phyloP scores from a whole-genome alignment of 2,329 filamentous ascomycete genomes.

The Graphilbum ipis-grandicollis region DNA sequence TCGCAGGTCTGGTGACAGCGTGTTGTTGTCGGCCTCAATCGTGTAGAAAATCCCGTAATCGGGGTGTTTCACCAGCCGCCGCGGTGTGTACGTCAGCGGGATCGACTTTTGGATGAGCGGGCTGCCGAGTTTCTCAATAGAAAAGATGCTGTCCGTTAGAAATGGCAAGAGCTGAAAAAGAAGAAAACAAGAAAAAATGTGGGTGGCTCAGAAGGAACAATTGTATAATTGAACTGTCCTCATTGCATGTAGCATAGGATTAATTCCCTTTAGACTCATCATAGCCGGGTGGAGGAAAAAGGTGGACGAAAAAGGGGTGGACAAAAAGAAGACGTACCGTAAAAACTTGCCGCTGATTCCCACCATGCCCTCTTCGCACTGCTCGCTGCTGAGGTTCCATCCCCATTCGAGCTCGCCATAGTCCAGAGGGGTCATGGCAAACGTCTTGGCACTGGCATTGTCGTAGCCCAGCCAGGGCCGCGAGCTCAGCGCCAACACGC shows the following conservation, averaged over 20 bases:
- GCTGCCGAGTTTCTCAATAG: conserved; percentile 69
- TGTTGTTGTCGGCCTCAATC: conserved; percentile 85
- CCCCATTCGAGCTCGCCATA: conserved; percentile 82
- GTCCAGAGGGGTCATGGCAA: conserved; percentile 82
- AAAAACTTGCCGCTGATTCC: conserved; percentile 80
- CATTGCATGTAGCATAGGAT: conserved; percentile 39
- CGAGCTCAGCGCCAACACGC: conserved; percentile 78
- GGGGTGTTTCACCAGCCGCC: conserved; percentile 73
- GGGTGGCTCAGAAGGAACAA: conserved; percentile 86
- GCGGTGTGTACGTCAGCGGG: conserved; percentile 76
- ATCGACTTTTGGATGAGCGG: conserved; percentile 79
- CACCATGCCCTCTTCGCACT: conserved; percentile 86
- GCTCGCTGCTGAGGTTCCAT: conserved; percentile 92
- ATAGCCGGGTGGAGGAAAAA: conserved; percentile 15
- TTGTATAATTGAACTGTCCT: conserved; percentile 51
- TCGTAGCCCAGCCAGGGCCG: conserved; percentile 94
- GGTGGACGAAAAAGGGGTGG: conserved; percentile 27
- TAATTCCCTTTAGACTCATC: conserved; percentile 42
- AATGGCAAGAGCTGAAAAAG: conserved; percentile 15
- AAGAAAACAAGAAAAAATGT: background rate
- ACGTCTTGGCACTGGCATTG: conserved; percentile 69
- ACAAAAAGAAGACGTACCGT: conserved; percentile 38
- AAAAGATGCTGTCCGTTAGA: conserved; percentile 68
- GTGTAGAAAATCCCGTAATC: conserved; percentile 84
- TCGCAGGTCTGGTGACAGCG: conserved; percentile 62